Percentiles rank a stretch among this genome's conserved stretches.
These are phyloP conservation scores for Solanum ahanhuiri DNA, from an alignment of 257 asterid species.

Conservation along the genomic window DNA sequence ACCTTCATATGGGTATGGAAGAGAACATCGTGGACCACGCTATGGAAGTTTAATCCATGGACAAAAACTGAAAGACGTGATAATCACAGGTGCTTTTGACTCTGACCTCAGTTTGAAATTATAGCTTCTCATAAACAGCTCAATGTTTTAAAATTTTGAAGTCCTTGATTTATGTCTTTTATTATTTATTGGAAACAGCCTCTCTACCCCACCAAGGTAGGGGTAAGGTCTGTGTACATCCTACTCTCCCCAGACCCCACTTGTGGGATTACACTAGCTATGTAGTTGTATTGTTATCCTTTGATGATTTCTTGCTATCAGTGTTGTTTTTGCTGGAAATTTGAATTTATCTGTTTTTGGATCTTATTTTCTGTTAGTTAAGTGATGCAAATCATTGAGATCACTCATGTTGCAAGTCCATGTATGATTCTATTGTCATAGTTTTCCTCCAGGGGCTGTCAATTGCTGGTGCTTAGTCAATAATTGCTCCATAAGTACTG, in stretches of 20 bases:
- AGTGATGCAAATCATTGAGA: background rate
- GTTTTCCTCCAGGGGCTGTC: background rate
- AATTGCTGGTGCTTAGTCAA: background rate
- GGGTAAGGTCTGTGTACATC: background rate
- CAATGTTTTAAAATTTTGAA: background rate
- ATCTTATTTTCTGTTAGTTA: background rate
- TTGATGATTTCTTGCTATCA: background rate
- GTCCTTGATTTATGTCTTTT: background rate
- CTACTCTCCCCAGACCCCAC: background rate
- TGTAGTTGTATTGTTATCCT: background rate
- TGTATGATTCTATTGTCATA: background rate
- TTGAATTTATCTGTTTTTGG: background rate
- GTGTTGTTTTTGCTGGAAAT: background rate
- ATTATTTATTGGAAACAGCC: background rate
- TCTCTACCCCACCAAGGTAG: background rate
- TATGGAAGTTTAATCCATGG: conserved; percentile 97
- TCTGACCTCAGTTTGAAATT: background rate
- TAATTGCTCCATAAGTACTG: background rate
- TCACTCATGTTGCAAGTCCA: background rate
- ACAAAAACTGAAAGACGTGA: conserved; percentile 88
- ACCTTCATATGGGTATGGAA: conserved; percentile 90
- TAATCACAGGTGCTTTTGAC: conserved; percentile 62
- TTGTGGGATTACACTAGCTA: background rate
- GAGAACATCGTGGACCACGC: conserved; percentile 91
- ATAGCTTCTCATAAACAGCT: background rate